Evolutionary conservation across 768 basidiomycete species (phyloP), one percentile per base, ranked within the genome.

Genomic region (Collybia sordida): DNA sequence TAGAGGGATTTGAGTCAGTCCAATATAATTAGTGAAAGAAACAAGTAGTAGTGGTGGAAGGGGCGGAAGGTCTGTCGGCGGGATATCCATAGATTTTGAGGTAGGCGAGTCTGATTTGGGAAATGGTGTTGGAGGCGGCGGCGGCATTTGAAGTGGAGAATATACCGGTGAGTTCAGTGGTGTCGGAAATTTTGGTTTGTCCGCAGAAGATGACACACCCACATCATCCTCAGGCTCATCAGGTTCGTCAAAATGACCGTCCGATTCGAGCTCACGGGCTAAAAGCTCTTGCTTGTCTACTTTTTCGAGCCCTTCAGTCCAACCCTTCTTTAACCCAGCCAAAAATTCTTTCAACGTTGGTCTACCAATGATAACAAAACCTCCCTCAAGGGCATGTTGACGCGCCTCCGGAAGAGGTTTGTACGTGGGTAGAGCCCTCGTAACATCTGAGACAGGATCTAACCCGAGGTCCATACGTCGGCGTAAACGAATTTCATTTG

Each of bases 311-410:
- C 82, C 74, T 23, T 85, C 84, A 17, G 86, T 82, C 90, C 91
- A 99, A 2, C 97, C 97, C 47, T 80, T 76, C 62, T 79, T 82
- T 36, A 98, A 63, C 2, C 96, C 97, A 47, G 84, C 78, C 82
- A 98, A 82, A 66, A 90, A 98, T 71, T 99, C 97, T 72, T 98
- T 99, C 69, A 96, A 79, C 0, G 92, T 89, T 28, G 90, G 83
- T 43, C 97, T 82, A 3, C 97, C 97, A 24, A 99, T 67, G 49
- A 99, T 72, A 49, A 97, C 77, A 35, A 85, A 77, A 1, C 95
- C 96, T 11, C 94, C 94, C n/a, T 85, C 81, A 7, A 91, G 72
- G 53, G 86, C 83, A 17, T 80, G 77, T 50, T 75, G 66, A 3
- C 74, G 78, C 40, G 73, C 73, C 58, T 82, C 78, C 11, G 77